Percentiles rank a stretch among this genome's conserved stretches.
Evolutionary conservation across 257 asterid species (phyloP).

Genomic region (Nicotiana attenuata): DNA sequence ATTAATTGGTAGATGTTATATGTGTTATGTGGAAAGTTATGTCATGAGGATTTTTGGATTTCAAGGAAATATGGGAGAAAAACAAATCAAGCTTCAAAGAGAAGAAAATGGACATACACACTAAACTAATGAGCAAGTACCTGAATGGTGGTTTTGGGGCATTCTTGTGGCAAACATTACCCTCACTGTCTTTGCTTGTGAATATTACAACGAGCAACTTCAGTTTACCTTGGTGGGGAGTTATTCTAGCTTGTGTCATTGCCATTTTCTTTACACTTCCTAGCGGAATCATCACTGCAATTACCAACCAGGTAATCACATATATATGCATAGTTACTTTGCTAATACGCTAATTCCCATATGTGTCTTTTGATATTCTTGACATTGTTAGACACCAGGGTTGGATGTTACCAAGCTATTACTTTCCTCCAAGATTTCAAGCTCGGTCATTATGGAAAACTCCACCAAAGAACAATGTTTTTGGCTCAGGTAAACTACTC

Average conservation of each 20-base stretch:
- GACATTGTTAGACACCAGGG: too few relatives aligned
- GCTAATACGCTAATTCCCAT: too few relatives aligned
- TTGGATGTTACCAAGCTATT: constrained; percentile 42
- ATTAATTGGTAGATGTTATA: too few relatives aligned
- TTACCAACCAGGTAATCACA: constrained; percentile 22
- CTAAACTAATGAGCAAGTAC: constrained; percentile 83
- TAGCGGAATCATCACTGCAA: constrained; percentile 79
- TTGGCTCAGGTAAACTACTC: constrained; percentile 65
- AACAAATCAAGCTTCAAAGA: constrained; percentile 69
- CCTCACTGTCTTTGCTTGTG: constrained; percentile 69
- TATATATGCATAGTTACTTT: too few relatives aligned
- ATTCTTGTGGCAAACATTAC: constrained; percentile 54
- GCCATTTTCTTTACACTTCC: constrained; percentile 88
- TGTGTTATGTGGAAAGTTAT: neutral
- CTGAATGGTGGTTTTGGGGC: constrained; percentile 96
- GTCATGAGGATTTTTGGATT: neutral
- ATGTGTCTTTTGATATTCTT: too few relatives aligned
- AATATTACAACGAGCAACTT: constrained; percentile 78
- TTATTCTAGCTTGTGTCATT: constrained; percentile 61
- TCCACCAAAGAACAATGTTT: constrained; percentile 92
- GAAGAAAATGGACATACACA: constrained; percentile 70
- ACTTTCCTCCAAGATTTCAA: constrained; percentile 89
- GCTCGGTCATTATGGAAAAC: constrained; percentile 92
- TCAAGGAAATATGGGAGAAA: constrained; percentile 85
- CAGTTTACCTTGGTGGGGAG: constrained; percentile 98